Evolutionary conservation across 78 protist species (phyloP).

Genomic region (Creolimax fragrantissima): DNA sequence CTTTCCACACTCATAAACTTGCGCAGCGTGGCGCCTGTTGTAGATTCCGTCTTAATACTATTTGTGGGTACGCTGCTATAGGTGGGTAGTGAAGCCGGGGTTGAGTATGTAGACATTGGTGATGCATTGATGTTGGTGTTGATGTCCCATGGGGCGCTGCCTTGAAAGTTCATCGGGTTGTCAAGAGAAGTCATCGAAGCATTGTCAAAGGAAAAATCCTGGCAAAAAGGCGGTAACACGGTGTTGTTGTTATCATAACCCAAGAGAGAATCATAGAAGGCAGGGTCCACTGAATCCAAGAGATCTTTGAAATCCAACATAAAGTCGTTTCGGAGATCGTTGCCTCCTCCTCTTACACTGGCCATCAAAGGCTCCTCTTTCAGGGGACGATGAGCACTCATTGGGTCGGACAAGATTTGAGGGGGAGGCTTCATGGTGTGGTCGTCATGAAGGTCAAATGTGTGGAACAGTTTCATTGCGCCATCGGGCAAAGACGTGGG

Average conservation of each 20-base stretch:
- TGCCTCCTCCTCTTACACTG: neutral
- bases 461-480: neutral
- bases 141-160: too few relatives aligned
- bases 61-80: neutral
- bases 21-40: neutral
- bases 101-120: neutral
- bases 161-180: too few relatives aligned
- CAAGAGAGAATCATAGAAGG: neutral
- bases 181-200: neutral
- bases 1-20: neutral
- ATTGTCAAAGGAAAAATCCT: neutral
- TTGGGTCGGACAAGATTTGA: neutral
- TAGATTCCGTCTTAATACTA: neutral
- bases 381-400: neutral
- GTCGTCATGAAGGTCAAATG: neutral
- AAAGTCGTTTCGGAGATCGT: neutral
- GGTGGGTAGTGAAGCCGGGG: neutral
- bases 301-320: neutral
- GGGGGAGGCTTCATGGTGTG: neutral
- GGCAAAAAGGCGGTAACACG: neutral
- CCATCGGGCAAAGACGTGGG: neutral
- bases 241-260: neutral
- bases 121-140: neutral
- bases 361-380: neutral
- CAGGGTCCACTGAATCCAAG: neutral